Base-by-base conservation (phyloP, 2,329 filamentous ascomycete species). In the Botryosphaeria agaves region DNA sequence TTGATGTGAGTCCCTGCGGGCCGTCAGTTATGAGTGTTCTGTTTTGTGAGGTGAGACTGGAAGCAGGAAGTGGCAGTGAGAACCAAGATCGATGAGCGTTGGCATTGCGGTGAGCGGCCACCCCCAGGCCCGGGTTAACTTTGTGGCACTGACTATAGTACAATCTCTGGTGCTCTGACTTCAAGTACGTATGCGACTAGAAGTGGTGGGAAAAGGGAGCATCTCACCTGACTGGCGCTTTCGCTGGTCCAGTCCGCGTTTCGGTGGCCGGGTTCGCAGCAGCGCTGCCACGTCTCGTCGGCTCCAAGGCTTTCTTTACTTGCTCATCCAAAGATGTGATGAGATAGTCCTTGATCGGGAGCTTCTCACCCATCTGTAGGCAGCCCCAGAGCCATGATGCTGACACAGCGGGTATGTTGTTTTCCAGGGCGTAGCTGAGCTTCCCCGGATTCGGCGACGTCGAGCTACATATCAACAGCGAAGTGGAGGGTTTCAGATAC, bases 321-420 rank as follows among this genome's bases (percentile, higher is more conserved):
- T 11, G 14, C 12, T 14, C 28, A 19, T 14, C 26, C 15, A 29
- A 18, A 3, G 12, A 9, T 15, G 26, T n/a, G 16, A 57, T 48
- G 14, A 51, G 38, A 43, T 66, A 69, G 18, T 56, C 49, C 14
- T 57, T 51, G 29, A 63, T 64, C 7, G 61, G 44, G 33, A 66
- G 56, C 41, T 55, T 59, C 32, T 58, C 49, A 18, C 68, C 43
- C 27, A 46, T 49, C 31, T 64, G 61, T 30, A 94, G 72, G 39
- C 79, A 89, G 30, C 76, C 67, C 75, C 80, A 89, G 3, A 98
- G 61, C 89, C 89, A 98, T 14, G 76, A 69, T 12, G 72, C 69
- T 5, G 68, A 68, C 7, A 95, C 79, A n/a, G 87, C 72, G 2
- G 84, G 81, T 7, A 95, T 76, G 4, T 66, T 66, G 63, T 80